Evolutionary conservation across 192 early-diverging fungal genomes (phyloP), one percentile per base, ranked within the genome.

Genomic region (Umbelopsis sp.): DNA sequence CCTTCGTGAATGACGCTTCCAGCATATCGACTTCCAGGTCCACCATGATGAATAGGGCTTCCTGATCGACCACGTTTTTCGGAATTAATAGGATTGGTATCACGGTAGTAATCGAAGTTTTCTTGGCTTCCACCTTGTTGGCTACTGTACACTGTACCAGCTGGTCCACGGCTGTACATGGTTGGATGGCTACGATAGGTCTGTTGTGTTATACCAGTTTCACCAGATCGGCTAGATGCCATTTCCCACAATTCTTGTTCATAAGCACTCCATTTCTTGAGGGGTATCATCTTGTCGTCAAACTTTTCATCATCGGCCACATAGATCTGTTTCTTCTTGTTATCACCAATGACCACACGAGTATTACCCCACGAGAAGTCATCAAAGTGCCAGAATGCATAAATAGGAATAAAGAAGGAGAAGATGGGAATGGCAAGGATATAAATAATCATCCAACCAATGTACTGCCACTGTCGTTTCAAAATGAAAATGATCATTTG

Each of bases 361-460:
- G 97, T 98, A 78, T 97, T 96, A 75, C 97, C 97, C 97, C 97
- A 98, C 3, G 93, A 94, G 76, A 98, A 98, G 75, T 98, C 96
- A 73, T 98, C 96, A 87, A 97, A 95, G 83, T 98, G 95, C 96
- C 95, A 97, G 89, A 98, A 97, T 1, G 96, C 87, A 74, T 98
- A 98, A 45, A 98, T 73, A 0, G 97, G 97, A 50, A 98, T 89
- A 76, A 93, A 92, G 72, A 94, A 93, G 16, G 91, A 93, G 75
- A 94, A 98, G n/a, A 98, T 76, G 10, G 97, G 96, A 50, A 95
- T 92, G 7, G 93, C 93, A 1, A 97, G 76, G 17, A 98, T 84
- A 78, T 98, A 98, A 51, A 93, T 91, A 43, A 91, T 74, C 91
- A 93, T 93, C 91, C 91, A 91, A 4, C 91, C 91, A 66, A 93